Base-by-base conservation (phyloP, 495 filamentous ascomycete genomes). In the Neurospora sp. region DNA sequence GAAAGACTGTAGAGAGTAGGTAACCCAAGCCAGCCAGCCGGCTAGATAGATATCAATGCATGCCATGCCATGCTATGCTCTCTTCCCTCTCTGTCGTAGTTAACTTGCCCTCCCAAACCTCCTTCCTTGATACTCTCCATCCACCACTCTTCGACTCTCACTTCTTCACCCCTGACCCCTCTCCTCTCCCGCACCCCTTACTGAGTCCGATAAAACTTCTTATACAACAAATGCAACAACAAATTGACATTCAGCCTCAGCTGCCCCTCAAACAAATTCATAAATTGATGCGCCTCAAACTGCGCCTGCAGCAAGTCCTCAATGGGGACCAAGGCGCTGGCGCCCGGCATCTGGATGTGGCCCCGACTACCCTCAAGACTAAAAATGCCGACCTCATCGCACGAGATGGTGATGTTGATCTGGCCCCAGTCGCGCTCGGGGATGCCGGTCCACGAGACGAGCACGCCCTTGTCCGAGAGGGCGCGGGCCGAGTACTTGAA, bases 301-400 rank as follows among this genome's bases (percentile, higher is more conserved):
- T 99, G 96, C 70, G 93, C 95, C 84, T 97, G 94, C 77, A 99
- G 86, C 78, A 98, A 84, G 81, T 97, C 95, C 79, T 99, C 96
- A 78, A 98, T 87, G 59, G 94, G 90, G 68, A 99, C 89, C 77
- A 94, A 89, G 37, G 93, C 94, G 77, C 91, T 96, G 44, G 94
- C 96, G 12, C 96, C 96, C 1, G 96, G 94, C 41, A 99, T 92
- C 88, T 97, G 94, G 85, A 98, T 97, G 75, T 92, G 94, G 48
- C 96, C 94, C 71, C 89, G 91, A 81, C 91, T 94, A 20, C 94
- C 96, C 80, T 99, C 96, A 69, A 99, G 85, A 74, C 90, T 91
- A 82, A 98, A 99, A 3, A 97, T 89, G 66, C 96, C 96, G 69
- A 99, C 94, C 81, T 96, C 91, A 79, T 99, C 97, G 75, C 91